Conservation (phyloP, 176 grass and related monocot species). For the Otatea glauca region DNA sequence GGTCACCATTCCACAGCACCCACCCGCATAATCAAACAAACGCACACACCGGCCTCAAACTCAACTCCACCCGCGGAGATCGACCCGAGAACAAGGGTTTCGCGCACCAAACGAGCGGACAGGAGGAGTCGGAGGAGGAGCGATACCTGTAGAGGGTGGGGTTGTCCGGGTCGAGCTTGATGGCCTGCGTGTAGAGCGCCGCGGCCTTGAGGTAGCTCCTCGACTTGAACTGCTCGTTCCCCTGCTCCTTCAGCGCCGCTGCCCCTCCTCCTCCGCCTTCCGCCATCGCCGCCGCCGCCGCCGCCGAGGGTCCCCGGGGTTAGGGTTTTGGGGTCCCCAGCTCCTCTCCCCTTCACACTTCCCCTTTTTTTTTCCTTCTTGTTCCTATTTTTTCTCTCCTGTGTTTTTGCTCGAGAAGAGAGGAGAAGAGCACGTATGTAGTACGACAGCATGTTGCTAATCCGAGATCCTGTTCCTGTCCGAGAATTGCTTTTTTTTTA, state of each 20-base stretch:
- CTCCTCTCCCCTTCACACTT: not conserved
- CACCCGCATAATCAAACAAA: not conserved
- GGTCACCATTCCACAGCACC: not conserved
- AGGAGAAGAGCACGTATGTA: conserved; percentile 24
- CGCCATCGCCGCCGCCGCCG: conserved; percentile 38
- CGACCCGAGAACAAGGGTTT: not conserved
- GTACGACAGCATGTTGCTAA: not conserved
- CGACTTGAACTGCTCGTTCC: conserved; percentile 92
- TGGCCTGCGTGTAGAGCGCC: conserved; percentile 92
- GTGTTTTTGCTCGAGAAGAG: not conserved
- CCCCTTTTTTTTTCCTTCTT: not conserved
- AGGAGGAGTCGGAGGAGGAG: not conserved
- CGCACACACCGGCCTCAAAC: not conserved
- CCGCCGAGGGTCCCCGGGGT: conserved; percentile 31
- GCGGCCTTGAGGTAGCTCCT: conserved; percentile 93
- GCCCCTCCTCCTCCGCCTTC: conserved; percentile 2
- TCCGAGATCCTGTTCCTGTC: too few species aligned
- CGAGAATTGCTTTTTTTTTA: too few species aligned
- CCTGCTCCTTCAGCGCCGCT: conserved; percentile 77
- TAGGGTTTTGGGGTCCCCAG: conserved; percentile 60
- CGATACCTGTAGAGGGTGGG: conserved; percentile 79
- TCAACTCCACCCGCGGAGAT: not conserved
- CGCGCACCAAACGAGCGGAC: not conserved
- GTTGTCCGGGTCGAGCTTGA: conserved; percentile 88
- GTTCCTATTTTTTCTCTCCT: too few species aligned